These are phyloP conservation scores for Colletotrichum paranaense DNA, from an alignment of 2,329 filamentous ascomycete species.

Conservation along the genomic window DNA sequence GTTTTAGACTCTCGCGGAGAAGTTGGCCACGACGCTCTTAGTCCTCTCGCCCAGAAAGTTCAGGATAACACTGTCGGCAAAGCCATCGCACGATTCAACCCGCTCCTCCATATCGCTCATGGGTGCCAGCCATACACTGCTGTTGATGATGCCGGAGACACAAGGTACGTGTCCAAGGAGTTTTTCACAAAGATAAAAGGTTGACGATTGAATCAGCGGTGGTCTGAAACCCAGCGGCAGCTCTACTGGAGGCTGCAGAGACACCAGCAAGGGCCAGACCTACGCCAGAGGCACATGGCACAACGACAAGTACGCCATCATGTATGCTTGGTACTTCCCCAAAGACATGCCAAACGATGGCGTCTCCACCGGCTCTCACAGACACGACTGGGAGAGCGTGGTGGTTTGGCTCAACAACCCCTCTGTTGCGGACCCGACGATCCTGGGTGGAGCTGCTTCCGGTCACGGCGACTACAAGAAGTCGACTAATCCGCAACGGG, in stretches of 20 bases:
- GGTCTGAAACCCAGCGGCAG: slow-evolving; percentile 47
- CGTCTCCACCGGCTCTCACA: slow-evolving; percentile 44
- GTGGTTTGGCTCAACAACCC: slow-evolving; percentile 46
- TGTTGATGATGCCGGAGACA: slow-evolving; percentile 16
- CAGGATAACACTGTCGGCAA: slow-evolving; percentile 4
- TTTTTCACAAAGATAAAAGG: not conserved
- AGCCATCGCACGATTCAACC: slow-evolving; percentile 24
- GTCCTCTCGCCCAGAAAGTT: not conserved
- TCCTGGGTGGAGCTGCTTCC: slow-evolving; percentile 51
- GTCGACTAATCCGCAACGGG: slow-evolving; percentile 35
- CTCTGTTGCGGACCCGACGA: slow-evolving; percentile 40
- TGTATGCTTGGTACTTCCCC: slow-evolving; percentile 59
- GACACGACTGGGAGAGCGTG: slow-evolving; percentile 53
- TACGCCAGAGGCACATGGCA: slow-evolving; percentile 47
- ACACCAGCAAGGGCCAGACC: slow-evolving; percentile 48
- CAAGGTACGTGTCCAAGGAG: not conserved
- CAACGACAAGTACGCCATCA: slow-evolving; percentile 47
- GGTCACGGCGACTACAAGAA: slow-evolving; percentile 49
- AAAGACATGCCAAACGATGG: slow-evolving; percentile 54
- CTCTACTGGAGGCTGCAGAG: slow-evolving; percentile 45
- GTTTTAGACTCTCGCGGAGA: not conserved
- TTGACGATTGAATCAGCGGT: slow-evolving; percentile 40
- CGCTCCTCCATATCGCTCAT: slow-evolving; percentile 25
- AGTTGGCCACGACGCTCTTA: slow-evolving; percentile 11
- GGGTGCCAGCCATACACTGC: slow-evolving; percentile 24